Conservation (phyloP, 192 early-diverging fungal species). For the Backusella liffmaniae region DNA sequence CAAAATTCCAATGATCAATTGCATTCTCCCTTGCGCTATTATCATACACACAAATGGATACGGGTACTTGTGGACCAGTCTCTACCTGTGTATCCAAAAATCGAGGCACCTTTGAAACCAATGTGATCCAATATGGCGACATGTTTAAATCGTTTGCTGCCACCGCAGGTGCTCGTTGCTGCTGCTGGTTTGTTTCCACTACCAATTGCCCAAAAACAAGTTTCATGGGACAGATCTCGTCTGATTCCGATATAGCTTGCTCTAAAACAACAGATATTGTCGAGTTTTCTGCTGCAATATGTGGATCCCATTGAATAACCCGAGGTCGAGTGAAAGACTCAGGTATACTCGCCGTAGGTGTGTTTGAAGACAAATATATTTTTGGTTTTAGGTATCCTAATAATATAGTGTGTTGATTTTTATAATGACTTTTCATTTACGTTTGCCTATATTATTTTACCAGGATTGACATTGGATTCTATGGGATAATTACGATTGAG, state of each 20-base stretch:
- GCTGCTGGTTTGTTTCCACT: constrained; percentile 47
- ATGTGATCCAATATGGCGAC: neutral
- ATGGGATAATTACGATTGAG: neutral
- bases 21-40: neutral
- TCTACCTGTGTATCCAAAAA: constrained; percentile 9
- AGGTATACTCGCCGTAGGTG: neutral
- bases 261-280: constrained; percentile 41
- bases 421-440: neutral
- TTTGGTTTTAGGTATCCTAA: constrained; percentile 12
- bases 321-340: neutral
- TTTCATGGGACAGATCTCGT: constrained; percentile 35
- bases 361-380: neutral
- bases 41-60: constrained; percentile 11
- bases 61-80: neutral
- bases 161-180: constrained; percentile 7
- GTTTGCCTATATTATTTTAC: neutral
- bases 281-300: constrained; percentile 34
- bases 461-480: neutral
- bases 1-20: constrained; percentile 18
- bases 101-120: neutral
- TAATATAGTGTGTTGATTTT: neutral
- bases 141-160: neutral
- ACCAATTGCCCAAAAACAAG: constrained; percentile 48
- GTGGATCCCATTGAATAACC: constrained; percentile 44
- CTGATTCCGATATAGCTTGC: neutral